These are phyloP conservation scores for Oryza meridionalis DNA, from an alignment of 176 grass and related monocot genomes.

Conservation along the genomic window DNA sequence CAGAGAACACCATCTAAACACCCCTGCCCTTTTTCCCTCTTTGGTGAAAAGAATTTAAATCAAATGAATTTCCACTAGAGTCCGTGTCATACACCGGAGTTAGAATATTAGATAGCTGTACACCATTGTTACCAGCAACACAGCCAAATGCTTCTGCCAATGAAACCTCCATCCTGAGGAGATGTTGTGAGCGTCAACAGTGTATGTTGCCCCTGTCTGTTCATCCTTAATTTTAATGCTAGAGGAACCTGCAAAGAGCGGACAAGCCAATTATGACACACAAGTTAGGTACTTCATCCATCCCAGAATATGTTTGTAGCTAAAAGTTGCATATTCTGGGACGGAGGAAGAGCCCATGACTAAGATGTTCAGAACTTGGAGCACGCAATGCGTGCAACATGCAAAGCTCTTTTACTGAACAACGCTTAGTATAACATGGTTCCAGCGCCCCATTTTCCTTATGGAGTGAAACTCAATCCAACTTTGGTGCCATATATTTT, in stretches of 20 bases:
- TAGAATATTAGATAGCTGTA: constrained; percentile 44
- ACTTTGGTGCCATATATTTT: constrained; percentile 24
- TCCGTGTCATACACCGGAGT: constrained; percentile 33
- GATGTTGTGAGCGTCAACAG: constrained; percentile 57
- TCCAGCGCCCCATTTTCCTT: background rate
- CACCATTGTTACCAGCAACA: constrained; percentile 55
- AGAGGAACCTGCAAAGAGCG: constrained; percentile 73
- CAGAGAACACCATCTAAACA: constrained; percentile 44
- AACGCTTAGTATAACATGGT: background rate
- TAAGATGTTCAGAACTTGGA: constrained; percentile 30
- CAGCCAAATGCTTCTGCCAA: constrained; percentile 38
- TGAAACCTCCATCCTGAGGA: constrained; percentile 60
- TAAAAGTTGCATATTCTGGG: no score
- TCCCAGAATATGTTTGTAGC: no score
- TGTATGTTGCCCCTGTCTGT: constrained; percentile 51
- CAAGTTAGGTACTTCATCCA: background rate
- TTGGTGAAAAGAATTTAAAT: constrained; percentile 51
- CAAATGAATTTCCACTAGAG: constrained; percentile 41
- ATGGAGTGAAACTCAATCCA: background rate
- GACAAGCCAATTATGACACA: constrained; percentile 19
- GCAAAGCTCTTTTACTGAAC: background rate
- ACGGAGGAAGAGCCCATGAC: background rate
- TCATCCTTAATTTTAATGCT: constrained; percentile 89
- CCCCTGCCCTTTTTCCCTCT: constrained; percentile 29
- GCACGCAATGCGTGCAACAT: background rate